These are phyloP conservation scores for Viola pubescens DNA, from an alignment of 441 rosid species.

Conservation along the genomic window DNA sequence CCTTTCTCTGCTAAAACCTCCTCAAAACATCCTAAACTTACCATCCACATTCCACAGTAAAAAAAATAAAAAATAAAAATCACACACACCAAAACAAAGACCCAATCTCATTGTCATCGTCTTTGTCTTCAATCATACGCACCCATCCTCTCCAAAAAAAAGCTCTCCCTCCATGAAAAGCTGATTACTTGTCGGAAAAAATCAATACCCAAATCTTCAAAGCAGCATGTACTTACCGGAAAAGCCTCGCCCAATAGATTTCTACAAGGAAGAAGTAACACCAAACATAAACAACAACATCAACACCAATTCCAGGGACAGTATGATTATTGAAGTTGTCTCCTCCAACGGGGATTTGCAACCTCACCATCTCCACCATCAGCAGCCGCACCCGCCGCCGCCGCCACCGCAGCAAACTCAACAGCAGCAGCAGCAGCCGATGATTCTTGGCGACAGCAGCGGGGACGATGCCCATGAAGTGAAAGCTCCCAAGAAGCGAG, in stretches of 20 bases:
- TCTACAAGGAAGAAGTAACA: conserved; percentile 62
- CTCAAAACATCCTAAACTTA: neutral
- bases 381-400: conserved; percentile 6
- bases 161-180: neutral
- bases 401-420: conserved; percentile 21
- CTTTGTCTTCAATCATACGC: neutral
- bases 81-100: no score
- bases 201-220: neutral
- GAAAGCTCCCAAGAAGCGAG: conserved; percentile 87
- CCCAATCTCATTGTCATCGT: neutral
- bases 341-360: conserved; percentile 49
- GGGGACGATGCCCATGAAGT: conserved; percentile 65
- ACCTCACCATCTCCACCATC: conserved; percentile 37
- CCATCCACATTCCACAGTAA: neutral
- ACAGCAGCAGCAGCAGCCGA: conserved; percentile 39
- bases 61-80: neutral
- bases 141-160: conserved; percentile 2
- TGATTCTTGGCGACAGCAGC: conserved; percentile 73
- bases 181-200: neutral
- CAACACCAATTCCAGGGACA: conserved; percentile 38
- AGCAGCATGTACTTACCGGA: conserved; percentile 65
- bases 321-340: conserved; percentile 83
- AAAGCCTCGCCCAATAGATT: conserved; percentile 59
- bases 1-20: conserved; percentile 8
- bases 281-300: conserved; percentile 21